phyloP scores from a whole-genome alignment of 2,329 filamentous ascomycete species.

The Tolypocladium capitatum region DNA sequence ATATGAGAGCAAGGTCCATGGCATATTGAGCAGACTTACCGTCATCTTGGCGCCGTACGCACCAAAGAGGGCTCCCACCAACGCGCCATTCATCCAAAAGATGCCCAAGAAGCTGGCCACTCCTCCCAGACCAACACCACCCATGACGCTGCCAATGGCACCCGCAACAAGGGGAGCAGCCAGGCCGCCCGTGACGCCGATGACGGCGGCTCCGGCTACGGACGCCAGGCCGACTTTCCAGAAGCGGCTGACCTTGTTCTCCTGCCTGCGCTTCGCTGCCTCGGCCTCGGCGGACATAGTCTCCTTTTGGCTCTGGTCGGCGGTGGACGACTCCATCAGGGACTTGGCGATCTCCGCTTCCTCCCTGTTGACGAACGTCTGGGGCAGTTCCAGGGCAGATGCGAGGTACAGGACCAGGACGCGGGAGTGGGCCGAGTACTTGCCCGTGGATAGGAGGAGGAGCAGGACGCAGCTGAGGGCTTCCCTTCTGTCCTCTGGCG shows the following conservation, averaged over 20 bases:
- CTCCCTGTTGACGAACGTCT: slow-evolving; percentile 49
- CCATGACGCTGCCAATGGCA: slow-evolving; percentile 72
- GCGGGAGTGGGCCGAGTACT: slow-evolving; percentile 63
- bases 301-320: slow-evolving; percentile 24
- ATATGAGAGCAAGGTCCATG: too few species aligned
- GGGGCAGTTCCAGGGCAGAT: slow-evolving; percentile 50
- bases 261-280: slow-evolving; percentile 56
- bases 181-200: slow-evolving; percentile 86
- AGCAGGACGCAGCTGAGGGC: slow-evolving; percentile 58
- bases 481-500: slow-evolving; percentile 44
- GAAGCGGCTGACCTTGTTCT: slow-evolving; percentile 55
- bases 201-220: slow-evolving; percentile 75
- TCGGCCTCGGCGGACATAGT: slow-evolving; percentile 64
- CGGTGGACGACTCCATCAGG: slow-evolving; percentile 51
- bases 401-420: slow-evolving; percentile 54
- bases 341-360: slow-evolving; percentile 66
- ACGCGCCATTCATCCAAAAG: slow-evolving; percentile 71
- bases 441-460: slow-evolving; percentile 56
- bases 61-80: slow-evolving; percentile 80
- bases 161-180: slow-evolving; percentile 80
- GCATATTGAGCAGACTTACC: slow-evolving; percentile 12
- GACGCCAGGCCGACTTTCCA: slow-evolving; percentile 89
- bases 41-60: slow-evolving; percentile 73
- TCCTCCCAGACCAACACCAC: slow-evolving; percentile 70
- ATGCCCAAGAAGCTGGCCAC: slow-evolving; percentile 78